These are phyloP conservation scores for Plasmodium vinckei DNA, from an alignment of 169 alveolate genomes.

Conservation along the genomic window DNA sequence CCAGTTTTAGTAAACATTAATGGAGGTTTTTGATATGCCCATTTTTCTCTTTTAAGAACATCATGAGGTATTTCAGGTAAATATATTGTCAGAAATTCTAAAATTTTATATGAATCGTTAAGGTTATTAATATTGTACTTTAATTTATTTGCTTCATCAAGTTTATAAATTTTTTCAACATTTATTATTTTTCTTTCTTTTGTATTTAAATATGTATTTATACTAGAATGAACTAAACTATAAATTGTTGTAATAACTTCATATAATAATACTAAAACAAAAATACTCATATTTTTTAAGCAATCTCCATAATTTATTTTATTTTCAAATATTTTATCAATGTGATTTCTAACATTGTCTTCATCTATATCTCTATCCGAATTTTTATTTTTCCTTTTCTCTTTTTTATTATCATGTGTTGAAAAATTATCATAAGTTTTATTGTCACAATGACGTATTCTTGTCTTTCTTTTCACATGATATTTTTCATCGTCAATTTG, in stretches of 20 bases:
- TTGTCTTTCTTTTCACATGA: not conserved
- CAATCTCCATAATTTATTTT: constrained; percentile 53
- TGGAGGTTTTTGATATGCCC: constrained; percentile 28
- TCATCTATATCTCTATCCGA: not conserved
- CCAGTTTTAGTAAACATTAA: not conserved
- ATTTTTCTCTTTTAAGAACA: constrained; percentile 40
- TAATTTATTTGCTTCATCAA: constrained; percentile 41
- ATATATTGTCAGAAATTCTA: constrained; percentile 52
- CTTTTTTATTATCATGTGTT: not conserved
- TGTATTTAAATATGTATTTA: constrained; percentile 23
- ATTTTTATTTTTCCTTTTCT: not conserved
- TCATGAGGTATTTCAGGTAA: constrained; percentile 41
- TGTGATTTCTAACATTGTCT: not conserved
- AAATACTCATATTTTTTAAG: constrained; percentile 44
- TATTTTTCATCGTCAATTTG: not conserved
- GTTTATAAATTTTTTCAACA: constrained; percentile 14
- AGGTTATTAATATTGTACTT: not conserved
- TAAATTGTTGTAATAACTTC: constrained; percentile 44
- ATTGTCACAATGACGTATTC: not conserved
- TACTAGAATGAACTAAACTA: constrained; percentile 37
- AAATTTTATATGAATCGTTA: constrained; percentile 21
- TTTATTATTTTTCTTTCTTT: constrained; percentile 2
- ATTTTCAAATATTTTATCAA: constrained; percentile 32
- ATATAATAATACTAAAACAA: constrained; percentile 28
- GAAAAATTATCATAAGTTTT: too few species aligned